Percentiles rank a stretch among this genome's conserved stretches.
Conservation (phyloP, 2,329 filamentous ascomycete species). For the Pleoardoris graminearum region DNA sequence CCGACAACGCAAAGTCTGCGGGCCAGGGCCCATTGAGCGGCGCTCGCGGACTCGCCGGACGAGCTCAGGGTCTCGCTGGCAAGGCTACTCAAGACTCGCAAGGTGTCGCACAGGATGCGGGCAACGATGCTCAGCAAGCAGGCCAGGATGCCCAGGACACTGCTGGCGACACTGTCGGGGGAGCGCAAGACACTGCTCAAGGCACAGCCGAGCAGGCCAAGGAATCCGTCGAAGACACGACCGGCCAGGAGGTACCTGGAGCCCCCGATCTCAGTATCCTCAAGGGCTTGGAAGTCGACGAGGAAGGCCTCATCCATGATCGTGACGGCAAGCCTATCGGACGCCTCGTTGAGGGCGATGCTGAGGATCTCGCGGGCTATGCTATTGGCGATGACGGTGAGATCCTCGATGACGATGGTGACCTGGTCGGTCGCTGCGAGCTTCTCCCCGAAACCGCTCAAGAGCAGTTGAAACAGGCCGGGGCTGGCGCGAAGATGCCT, state of each 20-base stretch:
- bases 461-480: slow-evolving; percentile 46
- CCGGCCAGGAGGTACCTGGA: too few species aligned
- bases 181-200: slow-evolving; percentile 29
- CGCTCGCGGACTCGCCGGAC: slow-evolving; percentile 52
- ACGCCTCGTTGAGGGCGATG: slow-evolving; percentile 56
- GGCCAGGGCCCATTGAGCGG: slow-evolving; percentile 48
- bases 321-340: slow-evolving; percentile 54
- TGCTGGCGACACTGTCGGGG: slow-evolving; percentile 32
- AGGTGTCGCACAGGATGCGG: slow-evolving; percentile 44
- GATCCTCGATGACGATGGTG: slow-evolving; percentile 59
- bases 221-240: slow-evolving; percentile 23
- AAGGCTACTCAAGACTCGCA: slow-evolving; percentile 47
- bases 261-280: slow-evolving; percentile 52
- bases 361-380: slow-evolving; percentile 57
- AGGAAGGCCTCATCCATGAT: slow-evolving; percentile 59
- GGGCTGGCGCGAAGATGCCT: slow-evolving; percentile 47
- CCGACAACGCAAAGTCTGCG: slow-evolving; percentile 40
- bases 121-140: slow-evolving; percentile 44
- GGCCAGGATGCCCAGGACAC: slow-evolving; percentile 39
- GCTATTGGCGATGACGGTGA: slow-evolving; percentile 58
- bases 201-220: slow-evolving; percentile 26
- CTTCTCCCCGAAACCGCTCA: slow-evolving; percentile 52
- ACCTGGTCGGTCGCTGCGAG: slow-evolving; percentile 58
- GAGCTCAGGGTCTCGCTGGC: slow-evolving; percentile 52
- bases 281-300: slow-evolving; percentile 57